These are phyloP conservation scores for Geotrichum candidum DNA, from an alignment of 1,139 yeast genomes.

Conservation along the genomic window DNA sequence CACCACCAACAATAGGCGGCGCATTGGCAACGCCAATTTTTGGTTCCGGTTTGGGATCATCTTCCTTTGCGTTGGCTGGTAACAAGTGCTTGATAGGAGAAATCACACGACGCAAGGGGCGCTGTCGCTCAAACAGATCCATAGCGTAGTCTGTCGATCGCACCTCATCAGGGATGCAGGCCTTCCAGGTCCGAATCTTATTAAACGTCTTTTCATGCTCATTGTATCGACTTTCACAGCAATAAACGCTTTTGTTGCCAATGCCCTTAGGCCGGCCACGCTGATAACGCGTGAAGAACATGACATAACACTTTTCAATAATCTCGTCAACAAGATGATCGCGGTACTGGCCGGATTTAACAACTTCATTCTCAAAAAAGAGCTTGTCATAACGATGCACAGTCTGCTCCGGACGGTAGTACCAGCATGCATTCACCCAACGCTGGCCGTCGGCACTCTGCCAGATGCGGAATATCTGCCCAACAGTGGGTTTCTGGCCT, in stretches of 20 bases:
- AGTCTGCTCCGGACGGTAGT: slow-evolving; percentile 94
- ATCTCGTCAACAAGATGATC: slow-evolving; percentile 87
- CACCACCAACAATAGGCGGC: slow-evolving; percentile 90
- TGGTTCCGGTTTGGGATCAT: slow-evolving; percentile 78
- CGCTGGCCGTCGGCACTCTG: slow-evolving; percentile 71
- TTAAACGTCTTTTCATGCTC: slow-evolving; percentile 86
- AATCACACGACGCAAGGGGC: slow-evolving; percentile 57
- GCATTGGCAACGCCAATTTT: slow-evolving; percentile 74
- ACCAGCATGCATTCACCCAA: slow-evolving; percentile 96
- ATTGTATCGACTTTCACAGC: slow-evolving; percentile 92
- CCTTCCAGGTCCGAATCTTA: slow-evolving; percentile 96
- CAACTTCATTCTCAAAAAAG: slow-evolving; percentile 89
- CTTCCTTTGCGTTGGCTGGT: slow-evolving; percentile 63
- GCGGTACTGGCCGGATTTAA: slow-evolving; percentile 93
- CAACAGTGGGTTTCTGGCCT: slow-evolving; percentile 81
- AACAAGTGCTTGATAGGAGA: slow-evolving; percentile 78
- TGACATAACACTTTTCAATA: slow-evolving; percentile 89
- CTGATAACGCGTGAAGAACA: slow-evolving; percentile 88
- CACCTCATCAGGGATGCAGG: slow-evolving; percentile 94
- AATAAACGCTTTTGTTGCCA: slow-evolving; percentile 60
- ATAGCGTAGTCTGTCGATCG: slow-evolving; percentile 79
- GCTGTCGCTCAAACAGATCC: slow-evolving; percentile 43
- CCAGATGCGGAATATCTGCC: slow-evolving; percentile 92
- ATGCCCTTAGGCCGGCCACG: slow-evolving; percentile 89
- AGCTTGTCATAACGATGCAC: slow-evolving; percentile 86